Conservation (phyloP, 2,329 filamentous ascomycete genomes). For the Alternaria angustiovoidea region DNA sequence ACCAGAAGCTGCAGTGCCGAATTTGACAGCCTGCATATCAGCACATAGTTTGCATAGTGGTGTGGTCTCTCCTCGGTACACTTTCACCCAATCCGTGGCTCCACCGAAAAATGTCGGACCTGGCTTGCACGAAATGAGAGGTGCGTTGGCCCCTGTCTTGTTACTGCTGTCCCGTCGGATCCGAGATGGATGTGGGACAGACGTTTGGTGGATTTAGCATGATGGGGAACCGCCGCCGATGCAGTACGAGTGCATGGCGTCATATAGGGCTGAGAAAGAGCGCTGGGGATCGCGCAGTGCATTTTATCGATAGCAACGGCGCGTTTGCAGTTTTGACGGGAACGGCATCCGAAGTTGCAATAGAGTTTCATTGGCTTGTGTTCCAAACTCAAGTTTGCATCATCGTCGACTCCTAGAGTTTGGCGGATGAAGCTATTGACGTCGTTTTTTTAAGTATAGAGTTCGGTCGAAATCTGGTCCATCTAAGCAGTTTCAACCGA, state of each 20-base stretch:
- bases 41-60: background rate
- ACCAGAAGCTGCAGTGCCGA: background rate
- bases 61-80: background rate
- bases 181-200: background rate
- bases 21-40: background rate
- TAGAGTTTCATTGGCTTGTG: background rate
- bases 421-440: background rate
- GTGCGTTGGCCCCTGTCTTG: conserved; percentile 9
- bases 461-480: background rate
- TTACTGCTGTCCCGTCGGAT: conserved; percentile 1
- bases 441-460: background rate
- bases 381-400: background rate
- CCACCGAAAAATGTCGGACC: conserved; percentile 4
- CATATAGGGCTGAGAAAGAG: conserved; percentile 15
- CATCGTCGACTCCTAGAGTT: background rate
- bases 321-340: background rate
- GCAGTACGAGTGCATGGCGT: conserved; percentile 6
- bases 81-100: background rate
- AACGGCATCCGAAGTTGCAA: background rate
- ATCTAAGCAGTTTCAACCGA: background rate
- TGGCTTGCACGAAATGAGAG: background rate
- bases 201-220: conserved; percentile 1
- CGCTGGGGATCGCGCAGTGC: background rate
- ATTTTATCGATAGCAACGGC: conserved; percentile 12
- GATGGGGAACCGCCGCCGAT: conserved; percentile 1